These are phyloP conservation scores for Hirsutella minnesotensis DNA, from an alignment of 2,329 filamentous ascomycete species.

Conservation along the genomic window DNA sequence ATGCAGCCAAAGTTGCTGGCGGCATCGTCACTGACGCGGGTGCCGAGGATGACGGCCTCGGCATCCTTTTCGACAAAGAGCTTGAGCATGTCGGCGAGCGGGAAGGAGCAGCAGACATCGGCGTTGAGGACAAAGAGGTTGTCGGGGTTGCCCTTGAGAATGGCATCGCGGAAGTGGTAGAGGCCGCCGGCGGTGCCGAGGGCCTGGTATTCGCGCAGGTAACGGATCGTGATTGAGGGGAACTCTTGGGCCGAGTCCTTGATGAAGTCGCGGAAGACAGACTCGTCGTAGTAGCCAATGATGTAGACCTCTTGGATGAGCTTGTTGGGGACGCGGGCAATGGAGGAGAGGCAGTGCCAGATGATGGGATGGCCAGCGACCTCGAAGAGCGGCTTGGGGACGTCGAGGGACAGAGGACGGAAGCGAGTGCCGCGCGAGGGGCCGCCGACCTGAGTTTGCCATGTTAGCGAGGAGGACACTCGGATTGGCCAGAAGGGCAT, in stretches of 20 bases:
- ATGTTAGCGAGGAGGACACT: constrained; percentile 14
- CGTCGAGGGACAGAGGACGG: constrained; percentile 84
- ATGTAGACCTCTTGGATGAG: constrained; percentile 88
- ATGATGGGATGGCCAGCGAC: constrained; percentile 97
- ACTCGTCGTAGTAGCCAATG: constrained; percentile 97
- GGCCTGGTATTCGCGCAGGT: constrained; percentile 94
- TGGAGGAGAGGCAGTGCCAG: constrained; percentile 89
- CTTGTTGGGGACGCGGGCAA: constrained; percentile 73
- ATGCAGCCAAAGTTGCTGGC: constrained; percentile 97
- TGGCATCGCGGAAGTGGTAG: constrained; percentile 98
- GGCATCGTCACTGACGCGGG: constrained; percentile 78
- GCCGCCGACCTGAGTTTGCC: constrained; percentile 64
- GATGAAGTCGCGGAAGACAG: constrained; percentile 95
- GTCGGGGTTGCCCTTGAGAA: constrained; percentile 89
- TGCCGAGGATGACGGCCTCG: constrained; percentile 92
- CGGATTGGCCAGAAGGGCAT: constrained; percentile 12
- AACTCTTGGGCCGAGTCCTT: constrained; percentile 79
- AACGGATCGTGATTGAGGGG: constrained; percentile 75
- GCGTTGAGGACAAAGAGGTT: constrained; percentile 96
- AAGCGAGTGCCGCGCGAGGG: constrained; percentile 93
- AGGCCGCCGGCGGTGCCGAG: constrained; percentile 91
- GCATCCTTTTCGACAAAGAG: constrained; percentile 91
- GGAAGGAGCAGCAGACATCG: constrained; percentile 98
- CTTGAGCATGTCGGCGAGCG: constrained; percentile 87
- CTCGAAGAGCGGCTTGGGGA: constrained; percentile 97